Percentiles rank a stretch among this genome's conserved stretches.
phyloP scores from a whole-genome alignment of 768 basidiomycete species.

The Mycena kentingensis region DNA sequence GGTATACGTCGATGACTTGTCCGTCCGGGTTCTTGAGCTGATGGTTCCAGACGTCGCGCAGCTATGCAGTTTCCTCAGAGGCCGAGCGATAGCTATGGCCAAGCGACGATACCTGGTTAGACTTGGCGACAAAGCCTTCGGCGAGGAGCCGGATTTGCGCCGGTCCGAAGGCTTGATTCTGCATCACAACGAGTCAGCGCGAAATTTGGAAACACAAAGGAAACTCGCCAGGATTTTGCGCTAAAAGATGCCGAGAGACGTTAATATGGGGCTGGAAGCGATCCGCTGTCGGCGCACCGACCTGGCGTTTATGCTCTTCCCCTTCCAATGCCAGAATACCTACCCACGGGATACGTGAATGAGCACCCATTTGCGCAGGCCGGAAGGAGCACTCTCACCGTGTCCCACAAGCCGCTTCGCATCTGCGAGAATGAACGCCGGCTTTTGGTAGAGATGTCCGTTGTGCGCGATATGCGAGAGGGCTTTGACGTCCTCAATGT shows the following conservation, averaged over 20 bases:
- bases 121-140: conserved; percentile 38
- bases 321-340: conserved; percentile 43
- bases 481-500: background rate
- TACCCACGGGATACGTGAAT: no score
- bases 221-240: conserved; percentile 4
- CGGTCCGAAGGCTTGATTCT: conserved; percentile 51
- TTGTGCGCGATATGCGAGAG: background rate
- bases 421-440: no score
- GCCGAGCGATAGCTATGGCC: background rate
- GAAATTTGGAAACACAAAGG: no score
- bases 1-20: conserved; percentile 32
- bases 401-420: no score
- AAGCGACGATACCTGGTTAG: conserved; percentile 29
- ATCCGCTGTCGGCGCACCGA: conserved; percentile 6
- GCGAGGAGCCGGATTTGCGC: conserved; percentile 43
- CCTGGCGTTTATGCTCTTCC: conserved; percentile 42
- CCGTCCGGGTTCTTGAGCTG: conserved; percentile 23
- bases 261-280: background rate
- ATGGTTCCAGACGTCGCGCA: conserved; percentile 35
- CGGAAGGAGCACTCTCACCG: no score
- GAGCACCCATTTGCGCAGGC: no score
- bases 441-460: no score
- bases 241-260: no score
- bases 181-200: background rate
- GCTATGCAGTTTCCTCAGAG: conserved; percentile 19